A percentile compares a stretch with the other conserved stretches of the same genome.
Evolutionary conservation across 805 yeast species (phyloP).

Genomic region (Danielia reshetovae): DNA sequence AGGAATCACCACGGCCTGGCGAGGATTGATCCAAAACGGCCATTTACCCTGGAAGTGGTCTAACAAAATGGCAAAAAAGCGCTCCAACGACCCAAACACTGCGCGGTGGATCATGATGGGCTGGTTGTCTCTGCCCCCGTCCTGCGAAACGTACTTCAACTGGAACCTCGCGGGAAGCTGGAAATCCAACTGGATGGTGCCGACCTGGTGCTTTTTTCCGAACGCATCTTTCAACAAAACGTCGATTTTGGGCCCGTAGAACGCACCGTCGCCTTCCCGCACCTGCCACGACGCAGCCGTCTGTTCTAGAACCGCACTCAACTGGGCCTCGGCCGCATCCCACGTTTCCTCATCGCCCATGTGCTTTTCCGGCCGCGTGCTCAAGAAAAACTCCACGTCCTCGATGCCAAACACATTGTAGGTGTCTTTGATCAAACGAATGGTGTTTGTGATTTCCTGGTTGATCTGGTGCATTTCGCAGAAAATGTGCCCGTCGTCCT

Average conservation of each 20-base stretch:
- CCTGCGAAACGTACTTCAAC: slow-evolving; percentile 56
- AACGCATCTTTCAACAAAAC: slow-evolving; percentile 74
- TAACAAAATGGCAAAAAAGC: slow-evolving; percentile 85
- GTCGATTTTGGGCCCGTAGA: slow-evolving; percentile 96
- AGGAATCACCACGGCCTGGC: slow-evolving; percentile 85
- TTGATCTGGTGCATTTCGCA: slow-evolving; percentile 77
- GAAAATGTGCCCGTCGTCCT: slow-evolving; percentile 97
- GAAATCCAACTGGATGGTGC: slow-evolving; percentile 93
- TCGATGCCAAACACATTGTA: slow-evolving; percentile 64
- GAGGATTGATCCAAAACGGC: slow-evolving; percentile 97
- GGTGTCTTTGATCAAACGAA: slow-evolving; percentile 69
- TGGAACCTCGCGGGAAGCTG: slow-evolving; percentile 86
- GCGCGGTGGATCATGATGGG: slow-evolving; percentile 98
- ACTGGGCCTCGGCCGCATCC: slow-evolving; percentile 73
- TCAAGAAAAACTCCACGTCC: slow-evolving; percentile 53
- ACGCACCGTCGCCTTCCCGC: slow-evolving; percentile 94
- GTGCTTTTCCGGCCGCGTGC: slow-evolving; percentile 82
- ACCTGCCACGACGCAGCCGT: slow-evolving; percentile 54
- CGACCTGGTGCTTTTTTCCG: slow-evolving; percentile 85
- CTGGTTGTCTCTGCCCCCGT: slow-evolving; percentile 47
- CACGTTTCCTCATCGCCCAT: slow-evolving; percentile 78
- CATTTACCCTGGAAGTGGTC: slow-evolving; percentile 91
- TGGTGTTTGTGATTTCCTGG: slow-evolving; percentile 65
- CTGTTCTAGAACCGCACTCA: slow-evolving; percentile 55
- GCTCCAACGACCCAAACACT: slow-evolving; percentile 88